phyloP scores from a whole-genome alignment of 768 basidiomycete species.

The Agaricus blazei region DNA sequence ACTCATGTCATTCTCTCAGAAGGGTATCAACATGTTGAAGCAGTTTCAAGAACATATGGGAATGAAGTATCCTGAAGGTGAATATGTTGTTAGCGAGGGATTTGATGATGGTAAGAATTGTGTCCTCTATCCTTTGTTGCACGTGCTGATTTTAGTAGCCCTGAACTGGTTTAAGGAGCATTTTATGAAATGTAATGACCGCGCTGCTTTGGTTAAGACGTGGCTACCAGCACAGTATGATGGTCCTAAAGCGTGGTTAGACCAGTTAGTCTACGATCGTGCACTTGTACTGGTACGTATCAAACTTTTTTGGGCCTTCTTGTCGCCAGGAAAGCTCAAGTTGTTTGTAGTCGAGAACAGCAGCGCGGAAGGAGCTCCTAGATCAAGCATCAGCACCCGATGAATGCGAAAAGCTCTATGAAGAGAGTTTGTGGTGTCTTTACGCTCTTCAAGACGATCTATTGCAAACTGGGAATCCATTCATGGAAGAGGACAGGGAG shows the following conservation, averaged over 20 bases:
- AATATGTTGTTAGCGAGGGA: constrained; percentile 71
- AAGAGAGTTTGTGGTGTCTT: constrained; percentile 91
- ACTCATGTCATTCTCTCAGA: constrained; percentile 88
- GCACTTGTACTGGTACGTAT: constrained; percentile 75
- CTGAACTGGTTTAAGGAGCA: constrained; percentile 89
- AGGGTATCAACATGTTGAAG: constrained; percentile 81
- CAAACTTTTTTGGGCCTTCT: neutral
- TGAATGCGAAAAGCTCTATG: constrained; percentile 91
- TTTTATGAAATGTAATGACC: constrained; percentile 92
- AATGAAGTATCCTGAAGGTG: constrained; percentile 72
- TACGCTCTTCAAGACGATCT: constrained; percentile 90
- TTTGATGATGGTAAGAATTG: constrained; percentile 63
- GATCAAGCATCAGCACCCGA: constrained; percentile 71
- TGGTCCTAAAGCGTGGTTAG: constrained; percentile 79
- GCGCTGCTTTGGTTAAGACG: constrained; percentile 82
- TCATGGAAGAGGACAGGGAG: constrained; percentile 75
- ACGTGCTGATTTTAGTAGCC: constrained; percentile 35
- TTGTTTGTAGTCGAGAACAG: constrained; percentile 72
- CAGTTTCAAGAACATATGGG: constrained; percentile 78
- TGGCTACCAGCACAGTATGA: constrained; percentile 83
- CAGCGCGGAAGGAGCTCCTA: constrained; percentile 85
- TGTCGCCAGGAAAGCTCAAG: neutral
- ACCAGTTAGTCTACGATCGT: constrained; percentile 90
- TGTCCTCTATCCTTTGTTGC: neutral
- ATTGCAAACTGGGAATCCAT: constrained; percentile 75